Evolutionary conservation across 768 basidiomycete genomes (phyloP), one percentile per base, ranked within the genome.

Genomic region (Pulveroboletus sp.): DNA sequence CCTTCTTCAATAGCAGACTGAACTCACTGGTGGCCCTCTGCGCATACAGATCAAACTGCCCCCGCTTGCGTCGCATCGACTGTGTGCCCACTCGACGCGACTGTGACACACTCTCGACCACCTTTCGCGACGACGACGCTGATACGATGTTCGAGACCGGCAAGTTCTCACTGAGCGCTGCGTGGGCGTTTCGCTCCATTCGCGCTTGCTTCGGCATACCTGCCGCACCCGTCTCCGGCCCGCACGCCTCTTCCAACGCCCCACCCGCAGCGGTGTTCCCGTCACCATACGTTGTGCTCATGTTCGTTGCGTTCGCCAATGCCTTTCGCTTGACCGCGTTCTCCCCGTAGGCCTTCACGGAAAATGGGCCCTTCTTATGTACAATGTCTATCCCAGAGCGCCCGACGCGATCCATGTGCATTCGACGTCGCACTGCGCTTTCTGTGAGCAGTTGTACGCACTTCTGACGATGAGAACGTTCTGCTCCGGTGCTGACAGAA

Each of bases 381-480:
- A 18, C 35, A 5, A 7, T 31, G 9, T 47, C 49, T 39, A 33
- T 17, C 13, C n/a, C 48, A 6, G 11, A 36, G 7, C 9, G 38
- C 18, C 6, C 35, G 31, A 52, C 15, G 6, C 46, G 60, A 35
- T 53, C 52, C 32, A 54, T 40, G 26, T 49, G 47, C 35, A 47
- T n/a, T 42, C 43, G 59, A 33, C 63, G 63, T 6, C 64, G 56
- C 24, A 53, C 5, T 1, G 56, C 45, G 24, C 64, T 56, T 2
- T 64, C 59, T 8, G 54, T 47, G 26, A 64, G 55, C 26, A 64
- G 13, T 5, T 61, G 39, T 0, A 64, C 54, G n/a, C 8, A 66
- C 49, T 50, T 53, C 35, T 51, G 61, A 32, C 64, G 39, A 1
- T 46, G 43, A 6, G 41, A n/a, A 4, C 18, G 44, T 42, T 47